Base-by-base conservation (phyloP, 2,329 filamentous ascomycete genomes). In the Dothistroma pini region DNA sequence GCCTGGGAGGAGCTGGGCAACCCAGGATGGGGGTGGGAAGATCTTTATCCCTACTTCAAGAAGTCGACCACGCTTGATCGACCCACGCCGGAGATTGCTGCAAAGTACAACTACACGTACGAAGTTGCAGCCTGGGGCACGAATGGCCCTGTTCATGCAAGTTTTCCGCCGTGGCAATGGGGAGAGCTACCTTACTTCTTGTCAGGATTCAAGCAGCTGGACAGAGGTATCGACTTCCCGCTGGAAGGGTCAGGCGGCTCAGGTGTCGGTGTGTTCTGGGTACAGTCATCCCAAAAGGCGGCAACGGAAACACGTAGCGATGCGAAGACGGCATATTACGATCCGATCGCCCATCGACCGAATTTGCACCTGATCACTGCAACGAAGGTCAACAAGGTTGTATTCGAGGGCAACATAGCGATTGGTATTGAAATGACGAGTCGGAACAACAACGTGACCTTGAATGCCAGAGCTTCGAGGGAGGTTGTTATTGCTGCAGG, bases 401-500 rank as follows among this genome's bases (percentile, higher is more conserved):
- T 52, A 14, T 47, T 58, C 49, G 19, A 53, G 19, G 41, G 49
- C 25, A 62, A 60, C 21, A 53, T 32, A 11, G 63, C 63, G 4
- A 49, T 51, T 25, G 62, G 59, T 1, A 34, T 63, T 9, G n/a
- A 32, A 8, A 52, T 60, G 12, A 60, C 53, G 16, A 19, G 10
- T 51, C 38, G 51, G 7, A 8, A 41, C 19, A 41, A 56, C 48
- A 55, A 59, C 21, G 19, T 34, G 11, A 63, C 51, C 21, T 56
- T 14, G 9, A 16, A 29, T 4, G 41, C 22, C 25, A 6, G 8
- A 19, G 31, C 49, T 6, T 35, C 5, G 1, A 57, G 32, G 16
- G 56, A 58, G 19, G 51, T 53, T 12, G 80, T 89, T 35, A 70
- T 89, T 2, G 80, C 81, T 2, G 84, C 84, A 0, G 86, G 86